Conservation (phyloP, 805 yeast genomes). For the Lipomyces lipofer region DNA sequence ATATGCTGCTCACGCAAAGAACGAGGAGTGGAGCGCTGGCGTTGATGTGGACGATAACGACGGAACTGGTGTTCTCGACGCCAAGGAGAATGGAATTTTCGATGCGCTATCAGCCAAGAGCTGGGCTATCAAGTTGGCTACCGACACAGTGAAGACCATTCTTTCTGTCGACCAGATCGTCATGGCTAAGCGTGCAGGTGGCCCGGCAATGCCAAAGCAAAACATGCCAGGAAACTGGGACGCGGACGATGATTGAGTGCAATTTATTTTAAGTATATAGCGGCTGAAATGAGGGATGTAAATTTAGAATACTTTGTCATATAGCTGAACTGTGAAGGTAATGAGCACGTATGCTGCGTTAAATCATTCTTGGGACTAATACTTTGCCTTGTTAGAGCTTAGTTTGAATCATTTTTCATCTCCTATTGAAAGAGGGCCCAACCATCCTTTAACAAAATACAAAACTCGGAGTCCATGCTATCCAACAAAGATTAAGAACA, state of each 20-base stretch:
- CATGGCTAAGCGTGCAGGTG: slow-evolving; percentile 99
- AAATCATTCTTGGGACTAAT: too few relatives aligned
- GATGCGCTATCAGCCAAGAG: slow-evolving; percentile 79
- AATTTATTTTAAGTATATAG: too few relatives aligned
- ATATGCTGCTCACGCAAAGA: slow-evolving; percentile 81
- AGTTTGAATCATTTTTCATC: too few relatives aligned
- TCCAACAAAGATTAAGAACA: too few relatives aligned
- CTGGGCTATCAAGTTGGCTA: slow-evolving; percentile 88
- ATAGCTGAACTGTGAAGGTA: too few relatives aligned
- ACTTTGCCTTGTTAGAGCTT: too few relatives aligned
- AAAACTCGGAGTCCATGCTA: too few relatives aligned
- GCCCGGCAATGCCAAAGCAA: slow-evolving; percentile 87
- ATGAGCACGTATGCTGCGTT: background rate
- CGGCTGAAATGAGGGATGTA: too few relatives aligned
- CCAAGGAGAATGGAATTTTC: slow-evolving; percentile 65
- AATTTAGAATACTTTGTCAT: too few relatives aligned
- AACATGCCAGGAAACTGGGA: slow-evolving; percentile 95
- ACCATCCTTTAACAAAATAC: too few relatives aligned
- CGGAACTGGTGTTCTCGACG: slow-evolving; percentile 65
- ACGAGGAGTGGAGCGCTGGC: slow-evolving; percentile 47
- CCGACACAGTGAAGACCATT: slow-evolving; percentile 91
- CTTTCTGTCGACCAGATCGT: slow-evolving; percentile 94
- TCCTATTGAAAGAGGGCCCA: too few relatives aligned
- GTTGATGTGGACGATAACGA: slow-evolving; percentile 69
- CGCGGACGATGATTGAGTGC: slow-evolving; percentile 70